These are phyloP conservation scores for Parafenestella ontariensis DNA, from an alignment of 2,329 filamentous ascomycete genomes.

Conservation along the genomic window DNA sequence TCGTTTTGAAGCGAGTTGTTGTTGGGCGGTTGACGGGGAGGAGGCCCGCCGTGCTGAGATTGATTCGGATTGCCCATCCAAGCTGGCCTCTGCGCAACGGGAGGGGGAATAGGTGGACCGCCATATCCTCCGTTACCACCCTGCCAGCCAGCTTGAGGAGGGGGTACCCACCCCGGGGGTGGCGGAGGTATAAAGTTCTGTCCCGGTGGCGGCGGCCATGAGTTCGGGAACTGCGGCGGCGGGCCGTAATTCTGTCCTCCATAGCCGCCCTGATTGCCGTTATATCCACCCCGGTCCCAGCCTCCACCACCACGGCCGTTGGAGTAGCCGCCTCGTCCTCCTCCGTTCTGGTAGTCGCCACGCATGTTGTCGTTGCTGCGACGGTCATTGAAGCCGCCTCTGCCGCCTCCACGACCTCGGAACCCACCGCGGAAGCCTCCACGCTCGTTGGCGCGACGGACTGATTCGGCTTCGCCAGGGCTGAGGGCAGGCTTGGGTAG, in stretches of 20 bases:
- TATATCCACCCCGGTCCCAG: slow-evolving; percentile 18
- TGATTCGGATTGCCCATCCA: slow-evolving; percentile 31
- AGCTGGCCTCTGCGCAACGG: slow-evolving; percentile 19
- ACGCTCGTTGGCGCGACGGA: slow-evolving; percentile 70
- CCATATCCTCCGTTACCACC: slow-evolving; percentile 20
- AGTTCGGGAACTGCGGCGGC: slow-evolving; percentile 23
- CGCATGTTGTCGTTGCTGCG: slow-evolving; percentile 28
- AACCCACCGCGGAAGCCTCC: slow-evolving; percentile 44
- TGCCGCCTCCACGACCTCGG: slow-evolving; percentile 26
- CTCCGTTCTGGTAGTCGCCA: slow-evolving; percentile 28
- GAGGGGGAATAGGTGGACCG: slow-evolving; percentile 20
- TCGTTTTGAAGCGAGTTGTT: slow-evolving; percentile 31
- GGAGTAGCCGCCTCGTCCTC: slow-evolving; percentile 34
- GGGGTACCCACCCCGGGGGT: slow-evolving; percentile 41
- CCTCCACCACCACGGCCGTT: slow-evolving; percentile 15
- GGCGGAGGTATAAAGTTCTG: slow-evolving; percentile 34
- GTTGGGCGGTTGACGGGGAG: slow-evolving; percentile 27
- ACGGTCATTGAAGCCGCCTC: slow-evolving; percentile 45
- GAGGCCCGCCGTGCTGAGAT: slow-evolving; percentile 27
- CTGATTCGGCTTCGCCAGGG: slow-evolving; percentile 73
- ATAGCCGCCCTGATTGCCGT: slow-evolving; percentile 18
- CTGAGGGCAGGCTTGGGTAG: slow-evolving; percentile 72
- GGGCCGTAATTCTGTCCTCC: slow-evolving; percentile 25
- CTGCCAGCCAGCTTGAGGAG: slow-evolving; percentile 20
- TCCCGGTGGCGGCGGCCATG: slow-evolving; percentile 35